phyloP scores from a whole-genome alignment of 805 yeast genomes.

The Gaillardinia entomophila region DNA sequence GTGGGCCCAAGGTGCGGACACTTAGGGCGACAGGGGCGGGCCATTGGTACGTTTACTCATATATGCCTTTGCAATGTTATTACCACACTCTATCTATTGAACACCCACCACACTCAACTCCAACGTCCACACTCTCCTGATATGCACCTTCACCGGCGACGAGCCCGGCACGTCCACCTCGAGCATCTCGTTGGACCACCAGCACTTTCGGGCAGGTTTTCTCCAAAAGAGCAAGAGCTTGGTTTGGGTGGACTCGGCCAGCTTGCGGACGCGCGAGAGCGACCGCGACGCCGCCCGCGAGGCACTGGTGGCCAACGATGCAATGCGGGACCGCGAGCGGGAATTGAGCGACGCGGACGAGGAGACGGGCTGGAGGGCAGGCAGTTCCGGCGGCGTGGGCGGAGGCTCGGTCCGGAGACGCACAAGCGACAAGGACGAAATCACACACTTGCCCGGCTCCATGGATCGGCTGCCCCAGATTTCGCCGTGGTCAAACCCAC shows the following conservation, averaged over 20 bases:
- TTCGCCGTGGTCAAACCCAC: slow-evolving; percentile 67
- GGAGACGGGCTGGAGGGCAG: slow-evolving; percentile 36
- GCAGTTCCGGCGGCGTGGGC: slow-evolving; percentile 38
- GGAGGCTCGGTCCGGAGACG: slow-evolving; percentile 38
- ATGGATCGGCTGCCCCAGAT: slow-evolving; percentile 87
- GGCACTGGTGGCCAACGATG: slow-evolving; percentile 52
- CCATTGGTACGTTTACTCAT: slow-evolving; percentile 18
- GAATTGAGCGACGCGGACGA: slow-evolving; percentile 32
- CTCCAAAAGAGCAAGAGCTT: slow-evolving; percentile 91
- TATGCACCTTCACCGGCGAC: slow-evolving; percentile 59
- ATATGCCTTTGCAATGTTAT: no score
- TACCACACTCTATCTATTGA: slow-evolving; percentile 39
- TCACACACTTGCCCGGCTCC: slow-evolving; percentile 84
- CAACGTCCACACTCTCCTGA: slow-evolving; percentile 94
- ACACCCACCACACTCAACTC: slow-evolving; percentile 89
- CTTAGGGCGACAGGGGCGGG: slow-evolving; percentile 17
- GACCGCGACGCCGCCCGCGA: slow-evolving; percentile 56
- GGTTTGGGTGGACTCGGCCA: slow-evolving; percentile 35
- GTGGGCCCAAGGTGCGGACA: no score
- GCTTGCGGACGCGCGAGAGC: slow-evolving; percentile 43
- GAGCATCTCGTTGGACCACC: slow-evolving; percentile 79
- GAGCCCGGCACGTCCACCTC: slow-evolving; percentile 35
- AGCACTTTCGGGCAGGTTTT: slow-evolving; percentile 96
- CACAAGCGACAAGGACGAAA: slow-evolving; percentile 74
- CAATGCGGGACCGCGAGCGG: slow-evolving; percentile 47